phyloP scores from a whole-genome alignment of 176 grass and related monocot genomes.

The Eremochloa ophiuroides region DNA sequence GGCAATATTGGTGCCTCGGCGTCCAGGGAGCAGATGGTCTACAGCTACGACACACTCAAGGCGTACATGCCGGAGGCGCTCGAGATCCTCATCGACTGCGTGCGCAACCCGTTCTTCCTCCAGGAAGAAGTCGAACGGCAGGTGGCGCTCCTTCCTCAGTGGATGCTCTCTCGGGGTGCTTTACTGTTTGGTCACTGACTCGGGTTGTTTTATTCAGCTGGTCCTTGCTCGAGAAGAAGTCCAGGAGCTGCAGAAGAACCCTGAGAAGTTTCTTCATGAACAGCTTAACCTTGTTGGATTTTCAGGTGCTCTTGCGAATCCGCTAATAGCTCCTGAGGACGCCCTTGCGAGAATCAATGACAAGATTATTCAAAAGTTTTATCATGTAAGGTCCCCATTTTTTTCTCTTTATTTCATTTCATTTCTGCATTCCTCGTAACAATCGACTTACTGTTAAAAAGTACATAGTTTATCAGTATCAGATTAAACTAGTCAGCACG shows the following conservation, averaged over 20 bases:
- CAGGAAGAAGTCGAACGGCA: slow-evolving; percentile 59
- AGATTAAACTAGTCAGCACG: neutral
- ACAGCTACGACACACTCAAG: slow-evolving; percentile 78
- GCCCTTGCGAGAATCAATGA: slow-evolving; percentile 40
- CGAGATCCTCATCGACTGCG: slow-evolving; percentile 67
- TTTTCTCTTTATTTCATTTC: neutral
- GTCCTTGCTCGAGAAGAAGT: slow-evolving; percentile 49
- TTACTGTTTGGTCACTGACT: neutral
- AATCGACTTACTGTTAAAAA: neutral
- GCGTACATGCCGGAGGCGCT: slow-evolving; percentile 55
- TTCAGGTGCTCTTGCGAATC: slow-evolving; percentile 64
- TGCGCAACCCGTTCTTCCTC: slow-evolving; percentile 73
- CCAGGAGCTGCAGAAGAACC: slow-evolving; percentile 41
- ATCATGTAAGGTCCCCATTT: slow-evolving; percentile 42
- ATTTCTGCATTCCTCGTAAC: slow-evolving; percentile 1
- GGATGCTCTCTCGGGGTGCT: neutral
- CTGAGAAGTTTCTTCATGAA: slow-evolving; percentile 66
- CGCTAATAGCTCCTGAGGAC: slow-evolving; percentile 47
- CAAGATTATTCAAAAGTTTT: slow-evolving; percentile 58
- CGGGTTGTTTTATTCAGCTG: slow-evolving; percentile 44
- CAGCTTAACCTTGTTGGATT: slow-evolving; percentile 65
- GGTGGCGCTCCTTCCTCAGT: slow-evolving; percentile 17
- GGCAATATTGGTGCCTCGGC: slow-evolving; percentile 48
- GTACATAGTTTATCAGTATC: neutral
- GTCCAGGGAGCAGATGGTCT: slow-evolving; percentile 79